Base-by-base conservation (phyloP, 352 stramenopile genomes). In the Lagenidium giganteum region DNA sequence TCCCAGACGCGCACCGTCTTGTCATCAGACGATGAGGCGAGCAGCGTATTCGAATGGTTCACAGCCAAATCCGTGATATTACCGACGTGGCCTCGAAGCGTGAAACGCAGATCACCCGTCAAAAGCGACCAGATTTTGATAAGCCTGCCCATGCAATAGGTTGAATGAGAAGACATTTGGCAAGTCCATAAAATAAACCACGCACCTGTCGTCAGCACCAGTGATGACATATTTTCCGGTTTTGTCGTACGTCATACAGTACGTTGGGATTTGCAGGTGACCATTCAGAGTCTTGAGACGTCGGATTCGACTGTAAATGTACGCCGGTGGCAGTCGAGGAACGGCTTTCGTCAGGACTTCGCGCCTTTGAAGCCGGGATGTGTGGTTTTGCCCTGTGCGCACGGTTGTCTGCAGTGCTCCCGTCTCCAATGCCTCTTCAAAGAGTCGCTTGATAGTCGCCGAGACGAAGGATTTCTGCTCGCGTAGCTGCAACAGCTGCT, bases 41-140 rank as follows among this genome's bases (percentile, higher is more conserved):
- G 49, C 3, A 94, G 55, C 22, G 74, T 86, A 27, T 92, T 92
- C 2, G 74, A 72, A 16, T 70, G 59, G 65, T 95, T 91, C 22
- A 95, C 83, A 5, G 82, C 80, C n/a, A 95, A 42, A 57, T 95
- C 84, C 8, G 82, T 94, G 53, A 95, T 94, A 50, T 94, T 94
- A 7, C 82, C 83, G 3, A 93, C 79, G 39, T 95, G 84, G 5
- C 80, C 84, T 34, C 83, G 82, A 6, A 94, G 56, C 13, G 84
- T 93, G 41, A 91, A 90, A 5, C 81, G 40, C 1, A 95, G 57
- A 33, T 93, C 72, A 6, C 84, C 84, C 5, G 84, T 94, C 20
- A 61, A 67, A 23, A 97, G 57, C 40, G 85, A 96, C 87, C 96
- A 99, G 24, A 99, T 82, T 62, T 98, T 98, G 23, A 98, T 89